phyloP scores from a whole-genome alignment of 1,284 basidiomycete genomes.

The Meripilus lineatus region DNA sequence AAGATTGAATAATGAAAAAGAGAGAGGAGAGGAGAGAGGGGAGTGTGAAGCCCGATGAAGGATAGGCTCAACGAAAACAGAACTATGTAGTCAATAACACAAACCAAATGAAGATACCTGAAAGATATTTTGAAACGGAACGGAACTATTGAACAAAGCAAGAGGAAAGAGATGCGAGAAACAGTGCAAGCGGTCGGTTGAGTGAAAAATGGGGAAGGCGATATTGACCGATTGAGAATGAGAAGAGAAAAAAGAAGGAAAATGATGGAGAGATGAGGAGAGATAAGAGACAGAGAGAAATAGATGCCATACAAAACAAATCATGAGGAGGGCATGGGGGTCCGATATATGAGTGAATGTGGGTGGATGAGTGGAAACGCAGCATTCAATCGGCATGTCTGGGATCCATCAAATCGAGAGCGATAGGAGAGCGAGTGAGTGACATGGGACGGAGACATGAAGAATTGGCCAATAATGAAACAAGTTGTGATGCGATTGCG shows the following conservation, averaged over 20 bases:
- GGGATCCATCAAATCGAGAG: conserved; percentile 12
- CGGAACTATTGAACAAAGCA: conserved; percentile 2
- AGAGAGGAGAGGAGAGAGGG: no score
- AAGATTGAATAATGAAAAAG: no score
- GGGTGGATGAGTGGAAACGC: conserved; percentile 8
- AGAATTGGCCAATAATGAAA: conserved; percentile 10
- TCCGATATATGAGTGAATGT: conserved; percentile 9
- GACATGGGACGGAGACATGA: conserved; percentile 11
- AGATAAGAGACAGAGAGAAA: conserved; percentile 7
- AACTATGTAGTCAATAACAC: no score
- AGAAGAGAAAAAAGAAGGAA: conserved; percentile 7
- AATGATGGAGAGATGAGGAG: conserved; percentile 4
- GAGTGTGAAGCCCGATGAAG: no score
- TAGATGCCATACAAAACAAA: conserved; percentile 14
- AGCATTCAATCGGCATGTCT: conserved; percentile 10
- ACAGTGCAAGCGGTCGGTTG: conserved; percentile 2
- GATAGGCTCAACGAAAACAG: no score
- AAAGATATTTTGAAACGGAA: no score
- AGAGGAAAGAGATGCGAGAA: background rate
- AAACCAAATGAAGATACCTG: no score
- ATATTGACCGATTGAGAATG: conserved; percentile 1
- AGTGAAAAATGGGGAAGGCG: conserved; percentile 10
- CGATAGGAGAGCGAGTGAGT: conserved; percentile 12
- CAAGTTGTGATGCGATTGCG: conserved; percentile 14
- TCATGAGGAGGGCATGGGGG: conserved; percentile 12